phyloP scores from a whole-genome alignment of 1,284 basidiomycete species.

The Peniophora sp. region DNA sequence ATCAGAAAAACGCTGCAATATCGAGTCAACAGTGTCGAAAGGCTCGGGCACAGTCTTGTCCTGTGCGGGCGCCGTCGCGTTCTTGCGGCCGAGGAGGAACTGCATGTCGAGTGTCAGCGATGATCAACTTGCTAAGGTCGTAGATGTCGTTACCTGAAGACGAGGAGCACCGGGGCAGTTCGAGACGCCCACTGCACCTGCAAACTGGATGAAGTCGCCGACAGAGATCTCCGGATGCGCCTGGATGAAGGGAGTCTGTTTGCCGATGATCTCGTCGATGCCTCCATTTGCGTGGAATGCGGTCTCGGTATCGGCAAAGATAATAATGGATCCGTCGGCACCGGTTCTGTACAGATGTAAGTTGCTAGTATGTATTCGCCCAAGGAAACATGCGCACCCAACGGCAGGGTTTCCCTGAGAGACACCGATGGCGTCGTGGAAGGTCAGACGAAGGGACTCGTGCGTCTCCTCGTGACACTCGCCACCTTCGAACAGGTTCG shows the following conservation, averaged over 20 bases:
- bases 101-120: slow-evolving; percentile 17
- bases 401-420: not conserved
- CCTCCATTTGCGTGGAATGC: slow-evolving; percentile 15
- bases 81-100: slow-evolving; percentile 19
- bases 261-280: slow-evolving; percentile 19
- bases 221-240: slow-evolving; percentile 5
- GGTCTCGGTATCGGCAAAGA: not conserved
- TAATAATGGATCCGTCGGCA: slow-evolving; percentile 7
- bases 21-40: slow-evolving; percentile 12
- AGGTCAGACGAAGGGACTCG: not conserved
- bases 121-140: slow-evolving; percentile 19
- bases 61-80: slow-evolving; percentile 11
- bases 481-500: slow-evolving; percentile 1
- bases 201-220: slow-evolving; percentile 22
- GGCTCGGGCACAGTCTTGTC: slow-evolving; percentile 16
- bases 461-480: not conserved
- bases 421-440: slow-evolving; percentile 1
- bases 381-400: not conserved
- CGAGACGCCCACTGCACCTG: slow-evolving; percentile 15
- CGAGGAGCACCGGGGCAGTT: slow-evolving; percentile 20
- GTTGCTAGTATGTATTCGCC: not conserved
- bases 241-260: slow-evolving; percentile 13
- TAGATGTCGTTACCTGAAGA: too few species aligned
- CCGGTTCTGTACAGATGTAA: slow-evolving; percentile 2
- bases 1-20: slow-evolving; percentile 18